Percentiles rank a stretch among this genome's conserved stretches.
Conservation (phyloP, 768 basidiomycete genomes). For the Suillus hirtellus region DNA sequence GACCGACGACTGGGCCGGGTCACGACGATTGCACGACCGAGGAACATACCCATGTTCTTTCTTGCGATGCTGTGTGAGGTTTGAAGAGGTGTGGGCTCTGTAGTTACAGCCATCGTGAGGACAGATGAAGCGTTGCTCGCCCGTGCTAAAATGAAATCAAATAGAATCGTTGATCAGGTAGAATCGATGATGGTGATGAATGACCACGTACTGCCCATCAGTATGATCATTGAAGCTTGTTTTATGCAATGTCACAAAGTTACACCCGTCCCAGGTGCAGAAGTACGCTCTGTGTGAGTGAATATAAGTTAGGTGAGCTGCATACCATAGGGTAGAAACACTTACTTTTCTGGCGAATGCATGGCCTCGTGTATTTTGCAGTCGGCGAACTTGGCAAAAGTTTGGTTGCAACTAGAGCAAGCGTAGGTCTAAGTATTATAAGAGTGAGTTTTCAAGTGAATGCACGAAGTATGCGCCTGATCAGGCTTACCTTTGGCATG, state of each 20-base stretch:
- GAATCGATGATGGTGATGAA: too few species aligned
- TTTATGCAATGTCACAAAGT: conserved; percentile 5
- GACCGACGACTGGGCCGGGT: too few species aligned
- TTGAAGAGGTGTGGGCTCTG: conserved; percentile 24
- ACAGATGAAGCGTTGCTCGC: conserved; percentile 16
- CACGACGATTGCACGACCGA: not conserved
- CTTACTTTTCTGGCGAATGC: too few species aligned
- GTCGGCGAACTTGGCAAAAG: conserved; percentile 14
- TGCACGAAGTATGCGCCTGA: not conserved
- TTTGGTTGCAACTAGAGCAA: conserved; percentile 19
- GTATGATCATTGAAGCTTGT: conserved; percentile 8
- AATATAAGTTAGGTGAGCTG: too few species aligned
- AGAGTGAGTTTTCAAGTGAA: not conserved
- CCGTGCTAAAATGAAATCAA: conserved; percentile 18
- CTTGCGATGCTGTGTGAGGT: conserved; percentile 26
- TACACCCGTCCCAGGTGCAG: conserved; percentile 17
- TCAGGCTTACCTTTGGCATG: not conserved
- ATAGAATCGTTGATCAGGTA: not conserved
- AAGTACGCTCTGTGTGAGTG: conserved; percentile 1
- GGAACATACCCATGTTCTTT: conserved; percentile 24
- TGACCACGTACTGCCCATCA: conserved; percentile 19
- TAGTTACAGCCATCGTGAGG: conserved; percentile 16
- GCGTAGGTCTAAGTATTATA: conserved; percentile 10
- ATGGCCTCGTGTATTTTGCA: too few species aligned
- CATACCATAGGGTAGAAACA: too few species aligned